phyloP scores from a whole-genome alignment of 1,284 basidiomycete species.

The Puccinia coronata region DNA sequence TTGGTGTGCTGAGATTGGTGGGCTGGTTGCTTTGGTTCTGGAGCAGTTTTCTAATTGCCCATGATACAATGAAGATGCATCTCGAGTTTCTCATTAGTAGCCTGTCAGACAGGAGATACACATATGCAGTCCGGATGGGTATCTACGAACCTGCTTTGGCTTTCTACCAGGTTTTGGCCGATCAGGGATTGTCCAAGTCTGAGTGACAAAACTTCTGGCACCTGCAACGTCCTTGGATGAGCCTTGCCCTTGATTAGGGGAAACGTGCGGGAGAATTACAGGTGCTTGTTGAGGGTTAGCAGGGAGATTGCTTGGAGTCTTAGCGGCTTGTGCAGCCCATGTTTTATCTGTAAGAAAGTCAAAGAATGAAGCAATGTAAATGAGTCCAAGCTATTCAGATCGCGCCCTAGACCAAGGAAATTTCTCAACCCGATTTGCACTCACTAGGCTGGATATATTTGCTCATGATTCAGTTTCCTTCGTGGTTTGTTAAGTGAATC shows the following conservation, averaged over 20 bases:
- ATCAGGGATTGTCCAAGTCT: conserved; percentile 46
- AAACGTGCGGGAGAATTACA: conserved; percentile 11
- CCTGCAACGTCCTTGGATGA: conserved; percentile 27
- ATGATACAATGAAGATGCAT: background rate
- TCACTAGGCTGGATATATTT: conserved; percentile 5
- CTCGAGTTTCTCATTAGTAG: background rate
- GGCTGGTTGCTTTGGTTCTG: conserved; percentile 10
- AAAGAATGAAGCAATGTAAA: background rate
- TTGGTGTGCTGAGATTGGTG: background rate
- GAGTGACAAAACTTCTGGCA: conserved; percentile 29
- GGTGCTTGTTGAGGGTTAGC: background rate
- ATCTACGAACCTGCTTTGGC: conserved; percentile 33
- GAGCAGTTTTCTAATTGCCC: conserved; percentile 5
- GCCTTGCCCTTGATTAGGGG: conserved; percentile 35
- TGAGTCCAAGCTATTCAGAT: conserved; percentile 7
- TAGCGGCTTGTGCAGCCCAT: background rate
- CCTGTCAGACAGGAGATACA: background rate
- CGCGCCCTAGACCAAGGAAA: background rate
- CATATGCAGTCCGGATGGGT: conserved; percentile 9
- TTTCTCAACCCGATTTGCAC: background rate
- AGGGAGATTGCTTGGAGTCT: background rate
- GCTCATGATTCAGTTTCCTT: background rate
- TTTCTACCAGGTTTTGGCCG: conserved; percentile 49
- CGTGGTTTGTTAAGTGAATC: background rate
- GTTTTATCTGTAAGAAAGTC: conserved; percentile 6